Conservation (phyloP, 1,284 basidiomycete species). For the Apiotrichum mycotoxinovorans region DNA sequence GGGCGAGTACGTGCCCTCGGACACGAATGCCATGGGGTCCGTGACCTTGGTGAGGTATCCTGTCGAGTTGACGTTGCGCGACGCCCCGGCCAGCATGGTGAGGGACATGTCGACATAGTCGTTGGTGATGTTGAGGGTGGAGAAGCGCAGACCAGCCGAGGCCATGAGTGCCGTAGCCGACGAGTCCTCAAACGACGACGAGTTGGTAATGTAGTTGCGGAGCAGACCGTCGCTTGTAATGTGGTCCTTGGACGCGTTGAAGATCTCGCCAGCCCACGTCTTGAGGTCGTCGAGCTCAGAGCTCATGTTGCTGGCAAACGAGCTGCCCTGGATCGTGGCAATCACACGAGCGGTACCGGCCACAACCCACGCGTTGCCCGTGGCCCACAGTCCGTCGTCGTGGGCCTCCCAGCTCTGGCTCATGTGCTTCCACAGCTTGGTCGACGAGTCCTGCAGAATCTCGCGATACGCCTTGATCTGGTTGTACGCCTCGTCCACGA, state of each 20-base stretch:
- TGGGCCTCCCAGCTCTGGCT: constrained; percentile 32
- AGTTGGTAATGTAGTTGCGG: constrained; percentile 68
- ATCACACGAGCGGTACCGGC: constrained; percentile 54
- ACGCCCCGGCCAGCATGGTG: constrained; percentile 36
- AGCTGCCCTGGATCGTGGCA: constrained; percentile 52
- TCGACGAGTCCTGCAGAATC: constrained; percentile 33
- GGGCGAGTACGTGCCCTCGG: constrained; percentile 56
- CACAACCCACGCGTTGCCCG: constrained; percentile 55
- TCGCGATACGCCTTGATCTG: constrained; percentile 76
- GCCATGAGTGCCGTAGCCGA: constrained; percentile 72
- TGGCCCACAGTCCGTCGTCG: constrained; percentile 45
- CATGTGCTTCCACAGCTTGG: constrained; percentile 49
- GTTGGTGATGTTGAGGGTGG: constrained; percentile 45
- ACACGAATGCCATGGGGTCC: constrained; percentile 59
- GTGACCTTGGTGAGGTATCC: constrained; percentile 69
- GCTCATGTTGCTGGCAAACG: constrained; percentile 37
- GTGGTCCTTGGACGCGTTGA: constrained; percentile 44
- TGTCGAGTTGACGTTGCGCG: constrained; percentile 47
- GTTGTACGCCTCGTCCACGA: constrained; percentile 67
- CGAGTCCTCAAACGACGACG: constrained; percentile 66
- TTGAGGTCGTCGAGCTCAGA: constrained; percentile 49
- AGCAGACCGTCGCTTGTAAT: constrained; percentile 56
- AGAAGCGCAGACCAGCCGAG: constrained; percentile 63
- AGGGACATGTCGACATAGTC: constrained; percentile 36
- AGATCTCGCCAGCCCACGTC: constrained; percentile 53